A percentile compares a stretch with the other conserved stretches of the same genome.
Evolutionary conservation across 345 rosid species (phyloP).

Genomic region (Chamaenerion angustifolium): DNA sequence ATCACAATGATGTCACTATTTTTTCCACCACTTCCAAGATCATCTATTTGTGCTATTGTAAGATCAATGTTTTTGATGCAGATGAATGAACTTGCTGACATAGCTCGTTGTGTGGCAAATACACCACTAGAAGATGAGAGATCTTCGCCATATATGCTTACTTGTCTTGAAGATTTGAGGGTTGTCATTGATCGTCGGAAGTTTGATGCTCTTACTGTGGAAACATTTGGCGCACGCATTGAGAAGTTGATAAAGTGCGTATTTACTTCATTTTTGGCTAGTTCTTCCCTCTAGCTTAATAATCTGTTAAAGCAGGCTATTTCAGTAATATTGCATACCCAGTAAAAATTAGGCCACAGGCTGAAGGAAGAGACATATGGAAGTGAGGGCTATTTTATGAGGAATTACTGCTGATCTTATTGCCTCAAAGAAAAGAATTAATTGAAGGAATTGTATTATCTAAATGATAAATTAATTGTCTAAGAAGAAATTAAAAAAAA

Average conservation of each 20-base stretch:
- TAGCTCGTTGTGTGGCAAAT: conserved; percentile 87
- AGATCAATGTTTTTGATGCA: conserved; percentile 26
- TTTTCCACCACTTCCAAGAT: no score
- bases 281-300: conserved; percentile 3
- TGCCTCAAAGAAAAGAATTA: no score
- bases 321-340: neutral
- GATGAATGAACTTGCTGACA: conserved; percentile 97
- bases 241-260: conserved; percentile 77
- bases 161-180: conserved; percentile 78
- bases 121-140: conserved; percentile 68
- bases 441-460: no score
- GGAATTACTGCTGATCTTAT: no score
- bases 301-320: neutral
- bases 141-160: conserved; percentile 47
- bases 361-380: no score
- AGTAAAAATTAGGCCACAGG: neutral
- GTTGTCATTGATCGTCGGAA: conserved; percentile 75
- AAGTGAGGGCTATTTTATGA: no score
- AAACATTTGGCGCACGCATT: conserved; percentile 88
- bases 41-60: conserved; percentile 4
- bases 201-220: conserved; percentile 89
- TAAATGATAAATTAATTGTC: no score
- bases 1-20: no score
- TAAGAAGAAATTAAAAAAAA: no score
- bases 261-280: conserved; percentile 4